Base-by-base conservation (phyloP, 176 grass and related monocot species). In the Bothriochloa decipiens region DNA sequence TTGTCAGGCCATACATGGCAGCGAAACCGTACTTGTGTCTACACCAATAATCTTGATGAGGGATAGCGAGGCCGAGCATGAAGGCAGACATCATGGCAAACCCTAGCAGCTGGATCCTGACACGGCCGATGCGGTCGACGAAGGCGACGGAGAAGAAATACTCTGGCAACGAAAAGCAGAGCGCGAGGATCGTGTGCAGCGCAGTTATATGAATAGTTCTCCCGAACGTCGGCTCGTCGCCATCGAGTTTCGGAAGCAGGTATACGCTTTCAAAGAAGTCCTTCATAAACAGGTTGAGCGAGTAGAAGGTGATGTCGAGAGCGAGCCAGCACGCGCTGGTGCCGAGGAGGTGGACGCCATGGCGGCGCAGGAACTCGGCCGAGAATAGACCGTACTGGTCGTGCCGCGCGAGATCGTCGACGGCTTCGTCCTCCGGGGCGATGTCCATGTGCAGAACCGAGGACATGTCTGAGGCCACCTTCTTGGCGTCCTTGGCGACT, bases 61-160 rank as follows among this genome's bases (percentile, higher is more conserved):
- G 82, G 12, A 35, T 29, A 3, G 86, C 82, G 5, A 91, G 52
- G 57, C 70, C 22, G 8, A 91, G 71, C 20, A 88, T 88, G 33
- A 85, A 85, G 40, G 57, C 40, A 2, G 86, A 85, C 89, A 91
- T 91, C 89, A 91, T 88, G 70, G 70, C 39, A 78, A 91, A 91
- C 1, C 89, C 89, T 1, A 82, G n/a, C 1, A 78, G 2, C 33
- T 91, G 89, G 39, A 91, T 88, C 65, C 46, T 65, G 29, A 85
- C 27, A 20, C 89, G 80, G 12, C 89, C 86, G 1, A 88, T 57
- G 11, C 49, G 52, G 60, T 91, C 89, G 4, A 91, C 62, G 13
- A 88, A 71, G 1, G 40, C 46, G 0, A 88, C 72, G 0, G 89
- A 82, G 53, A 88, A 65, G 71, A 87, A 88, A 71, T 88, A 91